Conservation (phyloP, 2,329 filamentous ascomycete species). For the Cercospora sp. region DNA sequence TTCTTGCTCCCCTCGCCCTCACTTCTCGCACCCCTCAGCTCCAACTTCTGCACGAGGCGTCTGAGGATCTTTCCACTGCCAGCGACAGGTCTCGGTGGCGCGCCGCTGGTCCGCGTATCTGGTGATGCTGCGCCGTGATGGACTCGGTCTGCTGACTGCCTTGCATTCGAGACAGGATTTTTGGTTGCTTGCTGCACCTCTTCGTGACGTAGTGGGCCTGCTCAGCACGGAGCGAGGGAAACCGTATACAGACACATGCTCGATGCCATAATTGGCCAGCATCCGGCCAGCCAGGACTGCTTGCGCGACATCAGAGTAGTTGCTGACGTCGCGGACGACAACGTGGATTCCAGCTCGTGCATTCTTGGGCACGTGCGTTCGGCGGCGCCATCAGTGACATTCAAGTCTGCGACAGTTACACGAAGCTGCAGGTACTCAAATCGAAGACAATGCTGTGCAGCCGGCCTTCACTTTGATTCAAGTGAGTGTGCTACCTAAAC, state of each 20-base stretch:
- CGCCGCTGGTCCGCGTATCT: not conserved
- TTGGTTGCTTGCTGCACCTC: not conserved
- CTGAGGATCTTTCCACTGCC: not conserved
- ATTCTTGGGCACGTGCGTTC: constrained; percentile 5
- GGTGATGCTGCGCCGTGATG: constrained; percentile 5
- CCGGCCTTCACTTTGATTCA: not conserved
- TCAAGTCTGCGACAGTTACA: not conserved
- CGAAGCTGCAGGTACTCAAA: constrained; percentile 1
- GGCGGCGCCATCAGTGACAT: constrained; percentile 4
- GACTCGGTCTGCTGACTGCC: not conserved
- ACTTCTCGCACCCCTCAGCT: not conserved
- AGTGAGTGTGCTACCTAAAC: not conserved
- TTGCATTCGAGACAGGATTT: not conserved
- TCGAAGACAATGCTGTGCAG: constrained; percentile 4
- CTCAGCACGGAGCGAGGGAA: not conserved
- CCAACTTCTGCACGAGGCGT: not conserved
- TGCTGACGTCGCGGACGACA: not conserved
- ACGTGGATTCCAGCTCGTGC: constrained; percentile 5
- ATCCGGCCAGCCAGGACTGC: not conserved
- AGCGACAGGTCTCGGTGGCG: not conserved
- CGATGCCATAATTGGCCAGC: not conserved
- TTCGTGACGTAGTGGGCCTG: constrained; percentile 1
- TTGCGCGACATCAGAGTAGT: not conserved
- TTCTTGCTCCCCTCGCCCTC: not conserved
- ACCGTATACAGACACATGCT: not conserved